A percentile compares a stretch with the other conserved stretches of the same genome.
Conservation (phyloP, 177 flowering plant species). For the Telopea speciosissima region DNA sequence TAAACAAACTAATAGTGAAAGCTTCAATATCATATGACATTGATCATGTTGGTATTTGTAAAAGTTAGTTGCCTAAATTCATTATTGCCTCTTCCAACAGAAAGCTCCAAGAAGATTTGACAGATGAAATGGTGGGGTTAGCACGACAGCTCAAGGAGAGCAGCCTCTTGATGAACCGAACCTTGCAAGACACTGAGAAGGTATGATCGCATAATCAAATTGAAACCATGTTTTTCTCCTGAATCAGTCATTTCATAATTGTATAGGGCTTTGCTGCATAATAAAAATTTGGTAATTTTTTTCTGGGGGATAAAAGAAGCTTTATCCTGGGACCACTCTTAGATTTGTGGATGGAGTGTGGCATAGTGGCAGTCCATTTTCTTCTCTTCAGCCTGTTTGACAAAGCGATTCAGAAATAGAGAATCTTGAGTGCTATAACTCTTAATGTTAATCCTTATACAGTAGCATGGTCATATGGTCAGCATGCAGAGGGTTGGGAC, state of each 20-base stretch:
- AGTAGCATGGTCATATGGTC: neutral
- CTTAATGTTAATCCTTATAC: neutral
- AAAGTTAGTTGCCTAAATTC: neutral
- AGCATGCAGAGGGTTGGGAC: neutral
- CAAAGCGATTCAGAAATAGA: neutral
- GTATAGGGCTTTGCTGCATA: neutral
- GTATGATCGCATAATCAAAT: conserved; percentile 22
- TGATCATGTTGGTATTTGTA: neutral
- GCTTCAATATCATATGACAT: no score
- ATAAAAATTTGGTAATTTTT: neutral
- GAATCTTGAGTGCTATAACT: neutral
- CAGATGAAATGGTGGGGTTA: conserved; percentile 94
- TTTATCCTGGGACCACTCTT: neutral
- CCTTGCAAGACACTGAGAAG: conserved; percentile 71
- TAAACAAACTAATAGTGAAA: neutral
- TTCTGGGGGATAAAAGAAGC: neutral
- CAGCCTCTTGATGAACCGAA: conserved; percentile 70
- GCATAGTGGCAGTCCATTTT: no score
- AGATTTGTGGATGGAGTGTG: no score
- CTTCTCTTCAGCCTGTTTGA: neutral
- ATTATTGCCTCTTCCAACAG: conserved; percentile 28
- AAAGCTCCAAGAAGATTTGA: conserved; percentile 92
- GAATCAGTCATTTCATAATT: neutral
- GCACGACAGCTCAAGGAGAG: conserved; percentile 93
- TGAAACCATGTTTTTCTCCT: neutral